Percentiles rank a stretch among this genome's conserved stretches.
Evolutionary conservation across 2,329 filamentous ascomycete species (phyloP).

Genomic region (Passalora sequoiae): DNA sequence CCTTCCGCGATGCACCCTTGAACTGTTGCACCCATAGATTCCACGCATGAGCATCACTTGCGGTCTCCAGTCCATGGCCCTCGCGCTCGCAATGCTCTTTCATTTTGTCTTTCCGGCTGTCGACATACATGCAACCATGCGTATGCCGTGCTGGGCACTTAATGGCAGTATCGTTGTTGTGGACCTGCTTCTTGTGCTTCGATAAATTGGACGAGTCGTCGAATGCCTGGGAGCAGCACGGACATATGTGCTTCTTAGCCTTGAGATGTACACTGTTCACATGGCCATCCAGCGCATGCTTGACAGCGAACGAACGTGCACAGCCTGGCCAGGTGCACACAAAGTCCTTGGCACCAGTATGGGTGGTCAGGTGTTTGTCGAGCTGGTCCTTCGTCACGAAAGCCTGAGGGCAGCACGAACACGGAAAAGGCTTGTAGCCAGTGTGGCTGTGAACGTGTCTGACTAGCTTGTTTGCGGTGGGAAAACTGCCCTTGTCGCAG

Average conservation of each 20-base stretch:
- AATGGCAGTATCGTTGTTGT: constrained; percentile 24
- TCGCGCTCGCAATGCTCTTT: constrained; percentile 26
- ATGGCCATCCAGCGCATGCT: constrained; percentile 56
- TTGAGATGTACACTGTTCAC: constrained; percentile 53
- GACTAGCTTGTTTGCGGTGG: constrained; percentile 50
- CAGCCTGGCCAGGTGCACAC: constrained; percentile 42
- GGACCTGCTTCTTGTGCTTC: constrained; percentile 31
- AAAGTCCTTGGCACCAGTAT: constrained; percentile 62
- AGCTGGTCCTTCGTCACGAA: constrained; percentile 65
- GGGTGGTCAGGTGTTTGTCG: constrained; percentile 61
- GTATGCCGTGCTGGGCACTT: constrained; percentile 22
- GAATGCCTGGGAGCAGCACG: constrained; percentile 33
- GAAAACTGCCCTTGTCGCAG: constrained; percentile 48
- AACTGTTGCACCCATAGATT: constrained; percentile 24
- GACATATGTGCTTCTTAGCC: constrained; percentile 42
- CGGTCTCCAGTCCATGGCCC: constrained; percentile 21
- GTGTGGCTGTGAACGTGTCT: constrained; percentile 63
- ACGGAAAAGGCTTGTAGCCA: constrained; percentile 46
- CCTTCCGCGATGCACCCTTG: constrained; percentile 20
- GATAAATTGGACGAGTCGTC: constrained; percentile 34
- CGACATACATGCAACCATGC: constrained; percentile 23
- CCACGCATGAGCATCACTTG: constrained; percentile 22
- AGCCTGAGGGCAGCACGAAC: constrained; percentile 50
- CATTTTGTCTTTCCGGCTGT: constrained; percentile 25
- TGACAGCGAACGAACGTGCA: constrained; percentile 58